A percentile compares a stretch with the other conserved stretches of the same genome.
Evolutionary conservation across 2,329 filamentous ascomycete species (phyloP).

Genomic region (Meredithiella fracta): DNA sequence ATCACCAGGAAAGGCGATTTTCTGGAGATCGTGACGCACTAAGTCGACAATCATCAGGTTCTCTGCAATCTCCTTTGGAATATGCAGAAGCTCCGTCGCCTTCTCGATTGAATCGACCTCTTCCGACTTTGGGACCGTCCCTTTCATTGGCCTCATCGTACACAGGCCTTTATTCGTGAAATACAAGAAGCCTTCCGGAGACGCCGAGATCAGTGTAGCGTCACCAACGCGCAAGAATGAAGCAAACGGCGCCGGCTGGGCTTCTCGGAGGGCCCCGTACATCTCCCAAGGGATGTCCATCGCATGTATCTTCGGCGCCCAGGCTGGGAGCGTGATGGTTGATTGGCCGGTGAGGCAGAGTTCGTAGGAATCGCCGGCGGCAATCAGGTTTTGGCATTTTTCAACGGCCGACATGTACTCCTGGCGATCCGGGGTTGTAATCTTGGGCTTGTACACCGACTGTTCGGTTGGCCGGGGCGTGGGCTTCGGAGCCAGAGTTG

Average conservation of each 20-base stretch:
- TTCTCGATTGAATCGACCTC: conserved; percentile 49
- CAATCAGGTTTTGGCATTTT: conserved; percentile 53
- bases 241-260: conserved; percentile 72
- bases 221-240: conserved; percentile 58
- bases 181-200: conserved; percentile 75
- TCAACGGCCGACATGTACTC: conserved; percentile 52
- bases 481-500: background rate
- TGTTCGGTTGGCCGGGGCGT: background rate
- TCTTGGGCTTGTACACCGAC: background rate
- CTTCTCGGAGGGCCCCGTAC: conserved; percentile 50
- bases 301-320: conserved; percentile 19
- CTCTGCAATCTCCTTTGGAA: conserved; percentile 83
- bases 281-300: conserved; percentile 40
- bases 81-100: conserved; percentile 55
- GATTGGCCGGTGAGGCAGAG: conserved; percentile 69
- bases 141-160: conserved; percentile 88
- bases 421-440: conserved; percentile 26
- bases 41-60: conserved; percentile 97
- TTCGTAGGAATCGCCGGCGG: conserved; percentile 70
- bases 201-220: conserved; percentile 62
- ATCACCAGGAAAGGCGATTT: conserved; percentile 58
- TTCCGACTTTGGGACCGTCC: conserved; percentile 68
- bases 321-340: conserved; percentile 32
- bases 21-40: conserved; percentile 82
- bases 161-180: conserved; percentile 37